Evolutionary conservation across 75 land plant genomes (phyloP).

Genomic region (Sequoia sempervirens): DNA sequence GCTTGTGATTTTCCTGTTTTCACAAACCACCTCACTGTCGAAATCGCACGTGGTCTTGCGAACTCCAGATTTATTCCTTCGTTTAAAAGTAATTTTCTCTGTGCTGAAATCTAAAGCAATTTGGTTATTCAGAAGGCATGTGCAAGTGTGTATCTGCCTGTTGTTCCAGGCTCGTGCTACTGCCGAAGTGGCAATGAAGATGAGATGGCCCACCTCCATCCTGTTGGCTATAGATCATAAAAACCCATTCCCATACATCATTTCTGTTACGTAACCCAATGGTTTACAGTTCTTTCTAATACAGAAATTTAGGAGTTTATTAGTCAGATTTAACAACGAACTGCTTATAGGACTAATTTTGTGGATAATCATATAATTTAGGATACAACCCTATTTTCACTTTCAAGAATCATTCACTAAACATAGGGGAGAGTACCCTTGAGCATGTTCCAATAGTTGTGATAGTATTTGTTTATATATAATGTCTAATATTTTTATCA

Average conservation of each 20-base stretch:
- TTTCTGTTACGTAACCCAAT: not conserved
- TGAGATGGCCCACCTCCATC: not conserved
- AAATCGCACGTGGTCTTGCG: not conserved
- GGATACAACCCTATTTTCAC: no score
- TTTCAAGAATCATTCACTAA: no score
- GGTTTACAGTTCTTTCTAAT: not conserved
- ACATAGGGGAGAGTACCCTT: no score
- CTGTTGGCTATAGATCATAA: not conserved
- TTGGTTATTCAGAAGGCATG: not conserved
- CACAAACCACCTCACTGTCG: not conserved
- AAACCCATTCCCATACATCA: not conserved
- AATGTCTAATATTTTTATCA: no score
- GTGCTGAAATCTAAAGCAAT: not conserved
- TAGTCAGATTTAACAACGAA: no score
- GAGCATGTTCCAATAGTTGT: no score
- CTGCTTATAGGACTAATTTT: no score
- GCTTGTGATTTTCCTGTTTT: not conserved
- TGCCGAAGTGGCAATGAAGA: not conserved
- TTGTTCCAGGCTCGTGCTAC: not conserved
- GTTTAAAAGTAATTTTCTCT: not conserved
- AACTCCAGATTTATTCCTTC: not conserved
- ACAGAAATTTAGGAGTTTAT: not conserved
- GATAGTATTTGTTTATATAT: no score
- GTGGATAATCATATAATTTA: no score
- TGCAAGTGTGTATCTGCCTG: not conserved